Base-by-base conservation (phyloP, 2,329 filamentous ascomycete species). In the Cladosporium sp. region DNA sequence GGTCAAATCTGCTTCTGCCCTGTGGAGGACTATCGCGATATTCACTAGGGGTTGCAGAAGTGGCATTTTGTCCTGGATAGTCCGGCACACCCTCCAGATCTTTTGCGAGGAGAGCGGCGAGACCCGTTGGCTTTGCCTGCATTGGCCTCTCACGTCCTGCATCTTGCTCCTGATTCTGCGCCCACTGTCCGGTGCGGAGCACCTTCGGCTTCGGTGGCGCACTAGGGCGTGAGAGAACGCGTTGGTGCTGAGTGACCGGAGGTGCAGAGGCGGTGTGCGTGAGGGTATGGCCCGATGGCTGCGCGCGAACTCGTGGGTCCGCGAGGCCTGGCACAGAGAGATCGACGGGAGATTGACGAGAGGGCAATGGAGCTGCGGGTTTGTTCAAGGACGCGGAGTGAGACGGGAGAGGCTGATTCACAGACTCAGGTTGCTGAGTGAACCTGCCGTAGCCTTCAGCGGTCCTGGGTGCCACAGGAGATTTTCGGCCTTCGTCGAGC, bases 381-480 rank as follows among this genome's bases (percentile, higher is more conserved):
- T 55, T 65, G 28, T 62, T 40, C 37, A 52, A 26, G 11, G 40
- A 49, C 7, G 56, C 18, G 3, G 55, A 67, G 52, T 28, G 52
- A n/a, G 29, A 64, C 49, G 21, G 63, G n/a, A 49, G 64, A 35
- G 52, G 12, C 7, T 60, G 33, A 14, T 40, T 46, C 12, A n/a
- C 37, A 18, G 28, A 28, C 28, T 66, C 55, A n/a, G 59, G 23
- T 12, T 64, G 55, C 89, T 91, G 23, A 16, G 93, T 93, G 76
- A 91, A 97, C 67, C 89, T 89, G 8, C 95, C 95, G 75, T 98
- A 98, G 0, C 94, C 94, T 69, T 93, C 89, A 0, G 93, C 93
- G 0, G 92, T 97, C 70, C 89, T 88, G 1, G 84, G 75, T 0
- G 83, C 79, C 16, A 56, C 50, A 5, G 87, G 82, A 83, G 88